Conservation (phyloP, 768 basidiomycete genomes). For the Chiua virens region DNA sequence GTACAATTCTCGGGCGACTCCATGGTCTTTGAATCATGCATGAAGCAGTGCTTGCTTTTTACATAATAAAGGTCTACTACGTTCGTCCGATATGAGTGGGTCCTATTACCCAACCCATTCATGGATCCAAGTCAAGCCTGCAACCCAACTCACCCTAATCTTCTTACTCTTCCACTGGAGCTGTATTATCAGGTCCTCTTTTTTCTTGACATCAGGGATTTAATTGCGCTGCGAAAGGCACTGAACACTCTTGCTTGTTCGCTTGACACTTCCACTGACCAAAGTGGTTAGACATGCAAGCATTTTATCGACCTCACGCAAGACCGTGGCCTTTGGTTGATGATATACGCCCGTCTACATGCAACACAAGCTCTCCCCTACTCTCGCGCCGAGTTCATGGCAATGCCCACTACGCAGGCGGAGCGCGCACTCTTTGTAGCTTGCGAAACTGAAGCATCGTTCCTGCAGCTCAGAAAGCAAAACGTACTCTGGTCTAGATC, state of each 20-base stretch:
- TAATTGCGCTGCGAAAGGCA: constrained; percentile 22
- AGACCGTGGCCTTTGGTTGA: constrained; percentile 19
- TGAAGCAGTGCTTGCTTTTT: too few relatives aligned
- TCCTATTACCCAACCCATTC: too few relatives aligned
- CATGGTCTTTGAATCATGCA: too few relatives aligned
- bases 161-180: constrained; percentile 17
- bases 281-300: constrained; percentile 24
- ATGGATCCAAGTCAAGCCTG: too few relatives aligned
- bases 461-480: constrained; percentile 12
- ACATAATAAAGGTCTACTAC: too few relatives aligned
- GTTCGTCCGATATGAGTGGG: too few relatives aligned
- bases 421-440: constrained; percentile 16
- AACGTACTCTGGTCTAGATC: neutral
- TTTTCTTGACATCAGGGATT: constrained; percentile 14
- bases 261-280: neutral
- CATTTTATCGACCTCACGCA: constrained; percentile 15
- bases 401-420: constrained; percentile 8
- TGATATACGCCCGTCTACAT: constrained; percentile 11
- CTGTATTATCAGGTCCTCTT: constrained; percentile 11
- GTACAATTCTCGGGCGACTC: too few relatives aligned
- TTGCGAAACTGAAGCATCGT: constrained; percentile 12
- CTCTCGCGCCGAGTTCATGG: constrained; percentile 9
- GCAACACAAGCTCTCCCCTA: constrained; percentile 14
- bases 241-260: neutral
- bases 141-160: neutral